phyloP scores from a whole-genome alignment of 2,329 filamentous ascomycete genomes.

The Bipolaris zeicola region DNA sequence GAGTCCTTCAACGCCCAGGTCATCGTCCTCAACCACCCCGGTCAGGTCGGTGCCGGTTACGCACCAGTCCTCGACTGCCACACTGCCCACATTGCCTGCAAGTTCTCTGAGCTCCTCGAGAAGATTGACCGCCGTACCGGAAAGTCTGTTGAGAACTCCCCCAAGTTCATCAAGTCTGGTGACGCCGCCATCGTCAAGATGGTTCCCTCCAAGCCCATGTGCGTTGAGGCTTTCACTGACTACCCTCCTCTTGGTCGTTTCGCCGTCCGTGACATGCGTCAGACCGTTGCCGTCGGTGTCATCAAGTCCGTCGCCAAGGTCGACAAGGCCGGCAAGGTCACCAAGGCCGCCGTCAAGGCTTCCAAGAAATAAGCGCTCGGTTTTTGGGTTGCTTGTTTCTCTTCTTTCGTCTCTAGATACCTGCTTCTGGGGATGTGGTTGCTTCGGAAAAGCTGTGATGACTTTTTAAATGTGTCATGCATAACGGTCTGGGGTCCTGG shows the following conservation, averaged over 20 bases:
- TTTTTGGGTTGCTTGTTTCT: constrained; percentile 40
- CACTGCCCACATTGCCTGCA: constrained; percentile 99
- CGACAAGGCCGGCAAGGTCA: constrained; percentile 59
- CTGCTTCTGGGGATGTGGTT: constrained; percentile 47
- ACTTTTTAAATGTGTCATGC: constrained; percentile 44
- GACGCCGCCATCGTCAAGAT: constrained; percentile 99
- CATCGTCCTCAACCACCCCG: constrained; percentile 99
- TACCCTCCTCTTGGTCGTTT: constrained; percentile 99
- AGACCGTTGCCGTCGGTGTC: constrained; percentile 88
- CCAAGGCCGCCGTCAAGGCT: constrained; percentile 54
- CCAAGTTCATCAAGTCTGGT: constrained; percentile 99
- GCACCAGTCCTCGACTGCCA: constrained; percentile 99
- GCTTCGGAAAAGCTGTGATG: constrained; percentile 47
- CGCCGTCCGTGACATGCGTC: constrained; percentile 96
- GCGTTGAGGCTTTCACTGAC: constrained; percentile 99
- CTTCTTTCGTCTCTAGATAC: constrained; percentile 41
- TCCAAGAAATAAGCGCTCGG: constrained; percentile 50
- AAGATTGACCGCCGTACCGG: constrained; percentile 99
- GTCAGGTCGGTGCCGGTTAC: constrained; percentile 99
- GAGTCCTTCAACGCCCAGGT: constrained; percentile 99
- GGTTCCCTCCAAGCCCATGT: constrained; percentile 99
- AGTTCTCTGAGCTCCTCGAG: constrained; percentile 98
- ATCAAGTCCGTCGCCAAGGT: constrained; percentile 70
- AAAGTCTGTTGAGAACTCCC: constrained; percentile 87
- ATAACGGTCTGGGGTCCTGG: constrained; percentile 45